A percentile compares a stretch with the other conserved stretches of the same genome.
Evolutionary conservation across 768 basidiomycete genomes (phyloP).

Genomic region (Leccinellum albellum): DNA sequence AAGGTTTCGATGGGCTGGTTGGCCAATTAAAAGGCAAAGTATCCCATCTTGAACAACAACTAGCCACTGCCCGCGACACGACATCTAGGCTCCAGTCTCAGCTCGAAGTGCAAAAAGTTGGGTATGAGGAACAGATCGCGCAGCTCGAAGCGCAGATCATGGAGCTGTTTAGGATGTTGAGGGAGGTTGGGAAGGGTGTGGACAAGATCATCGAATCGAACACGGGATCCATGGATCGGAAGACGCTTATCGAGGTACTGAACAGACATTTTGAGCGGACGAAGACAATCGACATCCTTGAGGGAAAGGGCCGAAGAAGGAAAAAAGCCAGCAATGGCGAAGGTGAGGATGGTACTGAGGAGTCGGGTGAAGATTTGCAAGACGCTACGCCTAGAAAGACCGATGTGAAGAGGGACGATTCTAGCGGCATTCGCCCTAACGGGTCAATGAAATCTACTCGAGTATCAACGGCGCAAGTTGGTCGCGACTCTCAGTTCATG

Average conservation of each 20-base stretch:
- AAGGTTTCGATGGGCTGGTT: slow-evolving; percentile 80
- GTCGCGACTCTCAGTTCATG: slow-evolving; percentile 79
- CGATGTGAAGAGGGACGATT: slow-evolving; percentile 38
- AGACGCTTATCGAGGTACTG: slow-evolving; percentile 72
- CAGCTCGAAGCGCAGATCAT: slow-evolving; percentile 91
- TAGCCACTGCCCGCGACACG: slow-evolving; percentile 74
- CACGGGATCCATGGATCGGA: slow-evolving; percentile 66
- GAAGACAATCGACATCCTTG: slow-evolving; percentile 81
- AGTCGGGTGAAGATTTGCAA: slow-evolving; percentile 45
- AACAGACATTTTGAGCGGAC: slow-evolving; percentile 80
- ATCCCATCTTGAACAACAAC: slow-evolving; percentile 68
- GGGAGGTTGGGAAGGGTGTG: slow-evolving; percentile 74
- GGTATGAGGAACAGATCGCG: slow-evolving; percentile 81
- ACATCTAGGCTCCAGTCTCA: slow-evolving; percentile 73
- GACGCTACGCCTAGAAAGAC: slow-evolving; percentile 59
- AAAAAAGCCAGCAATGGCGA: slow-evolving; percentile 30
- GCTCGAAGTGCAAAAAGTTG: slow-evolving; percentile 68
- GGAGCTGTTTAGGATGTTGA: slow-evolving; percentile 92
- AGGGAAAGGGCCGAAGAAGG: slow-evolving; percentile 53
- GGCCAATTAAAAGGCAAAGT: slow-evolving; percentile 75
- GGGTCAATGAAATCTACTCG: slow-evolving; percentile 32
- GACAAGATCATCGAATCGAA: slow-evolving; percentile 68
- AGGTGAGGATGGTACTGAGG: slow-evolving; percentile 34
- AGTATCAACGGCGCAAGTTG: slow-evolving; percentile 40
- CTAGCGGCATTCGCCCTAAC: slow-evolving; percentile 30